A percentile compares a stretch with the other conserved stretches of the same genome.
phyloP scores from a whole-genome alignment of 2,329 filamentous ascomycete genomes.

The Conoideocrella luteorostrata region DNA sequence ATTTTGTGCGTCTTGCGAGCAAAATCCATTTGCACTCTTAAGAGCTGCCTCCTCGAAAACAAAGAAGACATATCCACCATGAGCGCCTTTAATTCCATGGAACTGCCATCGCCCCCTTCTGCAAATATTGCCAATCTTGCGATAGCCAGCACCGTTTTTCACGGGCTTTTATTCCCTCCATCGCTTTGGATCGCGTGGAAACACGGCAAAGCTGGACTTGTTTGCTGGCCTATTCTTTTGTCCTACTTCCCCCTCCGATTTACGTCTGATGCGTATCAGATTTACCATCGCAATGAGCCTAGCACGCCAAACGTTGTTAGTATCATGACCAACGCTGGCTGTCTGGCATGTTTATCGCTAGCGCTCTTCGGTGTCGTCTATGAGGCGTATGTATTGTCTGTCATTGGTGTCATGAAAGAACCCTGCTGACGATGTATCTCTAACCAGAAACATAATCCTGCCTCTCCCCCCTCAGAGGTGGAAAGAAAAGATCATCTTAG shows the following conservation, averaged over 20 bases:
- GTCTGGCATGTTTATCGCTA: background rate
- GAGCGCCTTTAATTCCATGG: too few relatives aligned
- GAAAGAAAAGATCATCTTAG: background rate
- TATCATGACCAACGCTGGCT: background rate
- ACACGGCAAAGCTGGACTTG: background rate
- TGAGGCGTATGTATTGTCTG: background rate
- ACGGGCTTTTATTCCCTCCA: background rate
- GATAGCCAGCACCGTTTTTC: background rate
- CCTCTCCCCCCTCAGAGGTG: too few relatives aligned
- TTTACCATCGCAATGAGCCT: background rate
- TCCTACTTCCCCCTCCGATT: background rate
- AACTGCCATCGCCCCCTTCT: too few relatives aligned
- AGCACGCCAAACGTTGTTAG: background rate
- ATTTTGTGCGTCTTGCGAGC: too few relatives aligned
- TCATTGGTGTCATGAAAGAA: background rate
- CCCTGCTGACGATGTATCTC: background rate
- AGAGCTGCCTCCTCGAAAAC: too few relatives aligned
- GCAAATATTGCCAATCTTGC: background rate
- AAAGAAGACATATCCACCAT: too few relatives aligned
- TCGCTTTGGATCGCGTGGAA: constrained; percentile 2
- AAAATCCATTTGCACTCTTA: too few relatives aligned
- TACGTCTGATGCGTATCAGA: background rate
- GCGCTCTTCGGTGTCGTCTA: background rate
- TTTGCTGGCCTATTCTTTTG: background rate
- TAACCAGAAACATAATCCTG: too few relatives aligned